Evolutionary conservation across 805 yeast genomes (phyloP), one percentile per base, ranked within the genome.

Genomic region (Clavispora phyllophila): DNA sequence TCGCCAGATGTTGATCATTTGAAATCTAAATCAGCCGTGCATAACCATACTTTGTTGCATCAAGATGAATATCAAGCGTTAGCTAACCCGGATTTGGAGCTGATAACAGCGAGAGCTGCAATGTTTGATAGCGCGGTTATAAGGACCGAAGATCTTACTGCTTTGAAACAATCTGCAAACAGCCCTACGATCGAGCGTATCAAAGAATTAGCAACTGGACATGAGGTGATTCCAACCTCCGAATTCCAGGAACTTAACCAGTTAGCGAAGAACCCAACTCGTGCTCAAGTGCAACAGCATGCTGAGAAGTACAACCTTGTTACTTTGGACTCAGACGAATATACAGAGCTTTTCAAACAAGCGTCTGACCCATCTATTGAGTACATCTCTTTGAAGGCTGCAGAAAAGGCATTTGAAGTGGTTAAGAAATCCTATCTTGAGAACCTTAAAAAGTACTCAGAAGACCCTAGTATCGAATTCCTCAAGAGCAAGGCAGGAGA

Each of bases 251-350:
- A 36, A 0, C 47, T 66, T 39, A 36, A 39, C 7, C 40, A 42
- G 8, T 42, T 36, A 10, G 55, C 55, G 0, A 36, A 40, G 13
- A 46, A 45, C 9, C 62, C 61, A 22, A 49, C 57, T 14, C 54
- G 66, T 25, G 59, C 57, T 17, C 68, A 63, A 28, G 60, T 69
- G 5, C 62, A 67, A 37, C 44, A 50, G 12, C 61, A 60, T 10
- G 72, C 72, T 1, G 71, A 65, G 37, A 58, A 43, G n/a, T 59
- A 56, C 35, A 56, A 58, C 12, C 58, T 50, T 10, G 54, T 65
- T 7, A 62, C 72, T 2, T 51, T 69, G 36, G 40, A 60, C 1
- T 56, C 59, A 42, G 33, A 43, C 1, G 74, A 69, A 43, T 66
- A 63, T 38, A 57, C 71, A 18, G 51, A 54, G 17, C 53, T 70